Base-by-base conservation (phyloP, 2,329 filamentous ascomycete genomes). In the Fusarium transvaalense region DNA sequence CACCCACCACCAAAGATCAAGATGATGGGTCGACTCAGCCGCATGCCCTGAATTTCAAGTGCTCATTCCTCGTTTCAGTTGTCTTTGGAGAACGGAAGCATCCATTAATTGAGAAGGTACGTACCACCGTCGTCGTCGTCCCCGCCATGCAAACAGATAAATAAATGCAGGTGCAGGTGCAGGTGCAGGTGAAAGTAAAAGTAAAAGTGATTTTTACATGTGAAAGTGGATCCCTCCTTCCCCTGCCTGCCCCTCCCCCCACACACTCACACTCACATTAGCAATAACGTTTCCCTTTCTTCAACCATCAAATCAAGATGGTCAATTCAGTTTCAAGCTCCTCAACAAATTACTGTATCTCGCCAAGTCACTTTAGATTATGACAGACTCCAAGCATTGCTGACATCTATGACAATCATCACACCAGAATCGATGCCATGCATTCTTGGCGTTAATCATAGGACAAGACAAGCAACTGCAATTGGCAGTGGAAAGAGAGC, bases 211-310 rank as follows among this genome's bases (percentile, higher is more conserved):
- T 32, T 31, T 61, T 75, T 69, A 61, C 74, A 76, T 76, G 74
- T 76, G 74, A 76, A 73, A 76, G 73, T 71, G 72, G 66, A 56
- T 51, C 53, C 50, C 29, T 29, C 41, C 43, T 32, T 51, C 59
- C 52, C 56, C 61, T 46, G 46, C 23, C 6, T 6, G 5, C 6
- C 23, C 46, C 46, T 32, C 46, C 37, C 46, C 62, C 57, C 48
- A 45, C 59, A 55, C 59, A 61, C 57, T 51, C 53, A 32, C 27
- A 14, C 21, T 48, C 45, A 17, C 29, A 35, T 37, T 60, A 47
- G 38, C 46, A 41, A 53, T 47, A 53, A 45, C 42, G 39, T 23
- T 69, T 59, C 53, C 56, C 35, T 55, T 39, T 46, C 32, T 42
- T 45, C 53, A 54, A 64, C 47, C 45, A 52, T 39, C 38, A 64